Base-by-base conservation (phyloP, 1,284 basidiomycete genomes). In the Sporisorium reilianum region DNA sequence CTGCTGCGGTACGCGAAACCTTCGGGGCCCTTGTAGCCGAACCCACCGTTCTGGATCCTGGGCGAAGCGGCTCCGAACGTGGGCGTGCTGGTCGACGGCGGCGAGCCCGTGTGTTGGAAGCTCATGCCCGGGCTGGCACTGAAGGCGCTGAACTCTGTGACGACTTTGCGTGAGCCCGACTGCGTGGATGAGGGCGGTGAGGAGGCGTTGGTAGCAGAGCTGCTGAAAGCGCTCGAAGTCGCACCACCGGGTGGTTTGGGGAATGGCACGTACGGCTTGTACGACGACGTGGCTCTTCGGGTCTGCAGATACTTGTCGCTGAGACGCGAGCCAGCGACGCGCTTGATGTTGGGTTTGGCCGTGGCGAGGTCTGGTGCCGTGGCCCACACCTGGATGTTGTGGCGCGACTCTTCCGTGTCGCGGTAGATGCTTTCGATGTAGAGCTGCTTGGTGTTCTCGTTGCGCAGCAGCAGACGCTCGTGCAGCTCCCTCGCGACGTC, bases 381-480 rank as follows among this genome's bases (percentile, higher is more conserved):
- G 81, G 89, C 90, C 88, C 96, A 98, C 2, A 94, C 90, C 36
- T 90, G 86, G 16, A 98, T 93, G 82, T 99, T 99, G 86, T 96
- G 93, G 71, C 89, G 88, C 10, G 94, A 91, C 84, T 96, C 94
- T 44, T 81, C 79, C 28, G 80, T 80, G 48, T 84, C 82, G 10
- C 79, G 76, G 64, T 87, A 98, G 80, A 99, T 98, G 80, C 93
- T 95, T 83, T 98, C 95, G 66, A 99, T 92, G 67, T 94, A 91
- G 46, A 99, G 91, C 75, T 95, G 94, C 88, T 97, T 98, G 59
- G 95, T 98, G 86, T 90, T 95, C 85, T 98, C 96, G 79, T 97
- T 97, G 66, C 97, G 89, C 45, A 98, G 88, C 16, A 96, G 86
- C 4, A 99, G 87, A 77, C 91, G 91, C 85, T 97, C 94, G 85